Evolutionary conservation across 305 asterid genomes (phyloP).

Genomic region (Fraxinus dipetala): DNA sequence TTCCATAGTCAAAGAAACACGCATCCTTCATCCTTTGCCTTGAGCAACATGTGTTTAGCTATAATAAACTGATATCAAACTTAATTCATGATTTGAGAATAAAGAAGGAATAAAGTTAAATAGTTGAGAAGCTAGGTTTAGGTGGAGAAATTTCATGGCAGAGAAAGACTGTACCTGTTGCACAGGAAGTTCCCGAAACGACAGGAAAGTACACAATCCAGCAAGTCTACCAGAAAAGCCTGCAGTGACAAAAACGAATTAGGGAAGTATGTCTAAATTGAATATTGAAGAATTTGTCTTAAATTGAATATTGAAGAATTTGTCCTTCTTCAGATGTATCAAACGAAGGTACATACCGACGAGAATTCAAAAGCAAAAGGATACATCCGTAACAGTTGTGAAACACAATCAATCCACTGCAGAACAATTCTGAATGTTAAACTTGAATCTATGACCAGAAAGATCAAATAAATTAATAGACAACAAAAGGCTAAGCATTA

Average conservation of each 20-base stretch:
- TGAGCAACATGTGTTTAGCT: neutral
- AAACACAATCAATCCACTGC: slow-evolving; percentile 96
- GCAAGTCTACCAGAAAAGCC: slow-evolving; percentile 87
- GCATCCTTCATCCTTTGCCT: neutral
- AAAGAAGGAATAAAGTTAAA: neutral
- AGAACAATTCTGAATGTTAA: slow-evolving; percentile 24
- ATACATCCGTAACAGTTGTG: slow-evolving; percentile 87
- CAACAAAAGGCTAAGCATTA: neutral
- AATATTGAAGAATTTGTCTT: slow-evolving; percentile 12
- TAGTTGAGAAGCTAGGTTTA: neutral
- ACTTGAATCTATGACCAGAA: slow-evolving; percentile 18
- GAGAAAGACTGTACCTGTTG: slow-evolving; percentile 62
- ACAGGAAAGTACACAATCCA: slow-evolving; percentile 79
- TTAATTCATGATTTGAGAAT: neutral
- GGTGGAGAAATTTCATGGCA: neutral
- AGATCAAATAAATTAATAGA: neutral
- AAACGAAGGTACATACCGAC: slow-evolving; percentile 58
- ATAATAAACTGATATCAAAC: neutral
- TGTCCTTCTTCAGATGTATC: slow-evolving; percentile 13
- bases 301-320: slow-evolving; percentile 9
- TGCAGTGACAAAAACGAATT: slow-evolving; percentile 36
- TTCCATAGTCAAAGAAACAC: neutral
- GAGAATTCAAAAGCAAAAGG: slow-evolving; percentile 96
- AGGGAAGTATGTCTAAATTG: slow-evolving; percentile 17
- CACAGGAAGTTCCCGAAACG: slow-evolving; percentile 96